phyloP scores from a whole-genome alignment of 805 yeast genomes.

The Metschnikowia gelsemii region DNA sequence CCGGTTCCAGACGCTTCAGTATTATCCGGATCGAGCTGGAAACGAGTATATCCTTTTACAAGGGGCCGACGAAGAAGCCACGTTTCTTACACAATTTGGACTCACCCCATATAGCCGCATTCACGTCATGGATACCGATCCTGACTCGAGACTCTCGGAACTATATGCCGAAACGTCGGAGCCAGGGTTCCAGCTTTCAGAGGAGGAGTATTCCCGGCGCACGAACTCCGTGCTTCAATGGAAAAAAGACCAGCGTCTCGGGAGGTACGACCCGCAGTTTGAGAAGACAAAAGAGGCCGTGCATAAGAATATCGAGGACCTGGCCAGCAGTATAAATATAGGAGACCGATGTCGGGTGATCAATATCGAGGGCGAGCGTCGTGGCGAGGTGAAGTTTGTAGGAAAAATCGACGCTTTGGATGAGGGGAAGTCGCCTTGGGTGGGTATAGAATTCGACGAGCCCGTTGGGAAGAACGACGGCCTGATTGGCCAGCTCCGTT shows the following conservation, averaged over 20 bases:
- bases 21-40: conserved; percentile 43
- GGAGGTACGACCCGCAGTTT: conserved; percentile 64
- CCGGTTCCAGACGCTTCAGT: conserved; percentile 47
- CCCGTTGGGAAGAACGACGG: conserved; percentile 90
- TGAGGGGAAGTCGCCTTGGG: conserved; percentile 55
- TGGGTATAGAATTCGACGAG: conserved; percentile 82
- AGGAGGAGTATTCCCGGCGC: conserved; percentile 60
- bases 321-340: conserved; percentile 32
- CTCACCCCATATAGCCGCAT: conserved; percentile 47
- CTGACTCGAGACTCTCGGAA: conserved; percentile 49
- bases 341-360: conserved; percentile 57
- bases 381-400: conserved; percentile 69
- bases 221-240: conserved; percentile 68
- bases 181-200: conserved; percentile 45
- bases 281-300: conserved; percentile 33
- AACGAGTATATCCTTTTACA: conserved; percentile 33
- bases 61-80: conserved; percentile 21
- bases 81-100: conserved; percentile 24
- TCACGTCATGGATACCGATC: conserved; percentile 57
- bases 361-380: conserved; percentile 48
- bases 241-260: conserved; percentile 69
- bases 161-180: conserved; percentile 34
- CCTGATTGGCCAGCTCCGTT: conserved; percentile 53
- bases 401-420: conserved; percentile 69
- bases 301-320: conserved; percentile 6